A percentile compares a stretch with the other conserved stretches of the same genome.
These are phyloP conservation scores for Metschnikowia colocasiae DNA, from an alignment of 805 yeast genomes.

Conservation along the genomic window DNA sequence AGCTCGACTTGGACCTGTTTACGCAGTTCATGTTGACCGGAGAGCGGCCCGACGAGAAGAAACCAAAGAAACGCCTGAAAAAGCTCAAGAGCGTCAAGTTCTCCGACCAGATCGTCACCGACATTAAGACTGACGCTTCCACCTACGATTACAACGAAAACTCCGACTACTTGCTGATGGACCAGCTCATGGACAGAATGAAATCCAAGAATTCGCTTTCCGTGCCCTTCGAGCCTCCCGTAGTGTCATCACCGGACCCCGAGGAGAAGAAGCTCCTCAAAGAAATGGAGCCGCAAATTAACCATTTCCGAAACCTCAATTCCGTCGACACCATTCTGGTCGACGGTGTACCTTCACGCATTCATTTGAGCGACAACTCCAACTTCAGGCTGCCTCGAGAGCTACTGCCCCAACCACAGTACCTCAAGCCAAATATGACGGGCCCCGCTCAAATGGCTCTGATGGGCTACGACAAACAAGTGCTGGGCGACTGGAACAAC, in stretches of 20 bases:
- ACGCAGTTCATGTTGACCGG: conserved; percentile 84
- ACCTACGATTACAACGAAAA: conserved; percentile 19
- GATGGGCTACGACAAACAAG: conserved; percentile 13
- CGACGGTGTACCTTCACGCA: conserved; percentile 62
- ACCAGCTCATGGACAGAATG: conserved; percentile 54
- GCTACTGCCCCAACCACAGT: conserved; percentile 17
- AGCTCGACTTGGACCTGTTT: conserved; percentile 79
- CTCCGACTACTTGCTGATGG: conserved; percentile 68
- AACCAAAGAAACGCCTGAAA: conserved; percentile 39
- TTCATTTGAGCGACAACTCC: conserved; percentile 33
- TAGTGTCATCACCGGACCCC: conserved; percentile 34
- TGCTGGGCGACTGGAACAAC: conserved; percentile 3
- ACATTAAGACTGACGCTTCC: conserved; percentile 26
- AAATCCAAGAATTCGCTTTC: conserved; percentile 17
- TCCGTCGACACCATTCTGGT: conserved; percentile 71
- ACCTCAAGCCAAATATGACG: conserved; percentile 43
- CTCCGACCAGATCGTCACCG: conserved; percentile 59
- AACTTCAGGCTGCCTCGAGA: conserved; percentile 12
- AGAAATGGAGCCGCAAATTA: conserved; percentile 72
- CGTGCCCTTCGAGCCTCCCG: conserved; percentile 11
- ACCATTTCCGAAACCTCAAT: conserved; percentile 65
- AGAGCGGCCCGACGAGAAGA: conserved; percentile 51
- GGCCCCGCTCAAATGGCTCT: conserved; percentile 44
- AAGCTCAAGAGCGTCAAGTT: conserved; percentile 64
- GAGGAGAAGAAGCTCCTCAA: conserved; percentile 69